Evolutionary conservation across 163 green algal genomes (phyloP).

Genomic region (Prototheca wickerhamii): DNA sequence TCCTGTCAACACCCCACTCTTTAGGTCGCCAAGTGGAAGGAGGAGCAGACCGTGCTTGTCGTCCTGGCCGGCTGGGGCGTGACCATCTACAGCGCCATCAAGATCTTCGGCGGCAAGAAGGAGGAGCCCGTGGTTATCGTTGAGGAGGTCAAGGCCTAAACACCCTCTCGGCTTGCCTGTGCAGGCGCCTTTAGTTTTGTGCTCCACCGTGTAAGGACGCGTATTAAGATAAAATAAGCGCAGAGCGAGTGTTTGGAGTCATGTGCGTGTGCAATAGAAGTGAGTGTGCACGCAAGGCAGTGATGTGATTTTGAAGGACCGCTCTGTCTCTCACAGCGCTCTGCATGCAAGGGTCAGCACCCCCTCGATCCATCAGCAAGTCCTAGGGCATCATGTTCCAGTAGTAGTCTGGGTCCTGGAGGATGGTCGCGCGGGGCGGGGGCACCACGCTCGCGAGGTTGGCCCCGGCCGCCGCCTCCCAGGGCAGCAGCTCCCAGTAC

Average conservation of each 20-base stretch:
- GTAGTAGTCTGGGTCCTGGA: too few relatives aligned
- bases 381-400: neutral
- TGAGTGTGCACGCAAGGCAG: too few relatives aligned
- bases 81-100: constrained; percentile 37
- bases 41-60: constrained; percentile 44
- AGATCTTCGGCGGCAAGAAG: constrained; percentile 51
- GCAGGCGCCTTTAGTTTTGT: too few relatives aligned
- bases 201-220: too few relatives aligned
- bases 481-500: constrained; percentile 33
- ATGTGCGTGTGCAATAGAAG: neutral
- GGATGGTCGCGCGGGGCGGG: neutral
- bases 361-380: neutral
- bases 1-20: neutral
- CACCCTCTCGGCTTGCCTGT: too few relatives aligned
- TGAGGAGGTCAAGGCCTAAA: too few relatives aligned
- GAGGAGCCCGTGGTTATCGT: constrained; percentile 24
- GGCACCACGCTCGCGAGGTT: neutral
- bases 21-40: constrained; percentile 33
- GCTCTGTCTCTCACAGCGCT: too few relatives aligned
- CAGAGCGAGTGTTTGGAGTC: too few relatives aligned
- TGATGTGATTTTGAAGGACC: too few relatives aligned
- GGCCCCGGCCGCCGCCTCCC: constrained; percentile 20
- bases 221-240: too few relatives aligned
- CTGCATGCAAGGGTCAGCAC: too few relatives aligned
- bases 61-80: constrained; percentile 44